A percentile compares a stretch with the other conserved stretches of the same genome.
Conservation (phyloP, 1,284 basidiomycete species). For the Abortiporus biennis region DNA sequence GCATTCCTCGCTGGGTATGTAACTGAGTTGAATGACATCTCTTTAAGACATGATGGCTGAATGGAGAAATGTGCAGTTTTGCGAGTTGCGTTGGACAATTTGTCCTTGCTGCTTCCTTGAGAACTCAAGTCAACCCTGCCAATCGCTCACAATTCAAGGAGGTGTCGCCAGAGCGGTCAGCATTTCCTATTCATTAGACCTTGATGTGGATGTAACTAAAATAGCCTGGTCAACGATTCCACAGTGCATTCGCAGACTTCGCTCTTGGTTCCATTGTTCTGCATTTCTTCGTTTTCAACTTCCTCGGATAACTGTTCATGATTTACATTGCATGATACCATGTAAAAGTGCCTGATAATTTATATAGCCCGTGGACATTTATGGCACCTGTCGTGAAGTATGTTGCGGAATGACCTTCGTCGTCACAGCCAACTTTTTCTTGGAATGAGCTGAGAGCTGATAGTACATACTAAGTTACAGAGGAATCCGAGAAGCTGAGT, state of each 20-base stretch:
- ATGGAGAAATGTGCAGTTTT: constrained; percentile 81
- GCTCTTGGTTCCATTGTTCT: constrained; percentile 90
- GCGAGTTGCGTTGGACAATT: constrained; percentile 94
- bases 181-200: constrained; percentile 4
- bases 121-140: constrained; percentile 87
- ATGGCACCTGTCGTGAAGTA: too few species aligned
- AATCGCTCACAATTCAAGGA: constrained; percentile 80
- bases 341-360: too few species aligned
- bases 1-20: constrained; percentile 92
- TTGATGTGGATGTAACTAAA: constrained; percentile 1
- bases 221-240: constrained; percentile 3
- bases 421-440: too few species aligned
- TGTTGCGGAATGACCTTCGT: too few species aligned
- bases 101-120: constrained; percentile 87
- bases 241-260: constrained; percentile 95
- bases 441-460: too few species aligned
- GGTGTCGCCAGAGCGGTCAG: constrained; percentile 91
- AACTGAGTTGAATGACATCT: not conserved
- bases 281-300: constrained; percentile 99
- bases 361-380: too few species aligned
- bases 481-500: too few species aligned
- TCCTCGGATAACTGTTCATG: constrained; percentile 67
- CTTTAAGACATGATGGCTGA: not conserved
- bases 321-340: too few species aligned
- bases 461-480: too few species aligned